Conservation (phyloP, 2,329 filamentous ascomycete genomes). For the Elsinoe perseae region DNA sequence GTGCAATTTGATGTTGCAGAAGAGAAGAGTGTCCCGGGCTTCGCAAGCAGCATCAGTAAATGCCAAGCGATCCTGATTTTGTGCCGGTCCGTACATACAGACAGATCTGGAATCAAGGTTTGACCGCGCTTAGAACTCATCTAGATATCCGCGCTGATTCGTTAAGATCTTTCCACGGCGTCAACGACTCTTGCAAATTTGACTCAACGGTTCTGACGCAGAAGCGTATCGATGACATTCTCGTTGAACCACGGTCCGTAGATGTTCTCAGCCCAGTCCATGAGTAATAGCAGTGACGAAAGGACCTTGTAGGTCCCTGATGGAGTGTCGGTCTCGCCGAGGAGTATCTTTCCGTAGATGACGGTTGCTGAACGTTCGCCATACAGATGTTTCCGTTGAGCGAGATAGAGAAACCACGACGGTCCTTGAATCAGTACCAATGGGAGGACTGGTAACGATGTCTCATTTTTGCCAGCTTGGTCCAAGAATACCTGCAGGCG, state of each 20-base stretch:
- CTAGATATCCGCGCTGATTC: too few species aligned
- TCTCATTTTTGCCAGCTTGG: neutral
- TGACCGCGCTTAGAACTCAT: too few species aligned
- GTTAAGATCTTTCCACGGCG: too few species aligned
- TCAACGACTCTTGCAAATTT: too few species aligned
- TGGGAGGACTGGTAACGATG: constrained; percentile 13
- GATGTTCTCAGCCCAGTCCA: constrained; percentile 16
- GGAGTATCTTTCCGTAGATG: constrained; percentile 14
- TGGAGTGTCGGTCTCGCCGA: constrained; percentile 14
- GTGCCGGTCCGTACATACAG: too few species aligned
- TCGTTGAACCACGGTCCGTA: constrained; percentile 15
- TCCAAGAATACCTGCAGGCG: constrained; percentile 7
- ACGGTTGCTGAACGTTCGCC: neutral
- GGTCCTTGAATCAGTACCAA: constrained; percentile 15
- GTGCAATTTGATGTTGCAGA: too few species aligned
- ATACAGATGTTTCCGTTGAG: constrained; percentile 3
- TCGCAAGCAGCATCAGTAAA: too few species aligned
- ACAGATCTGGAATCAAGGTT: too few species aligned
- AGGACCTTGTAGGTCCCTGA: constrained; percentile 13
- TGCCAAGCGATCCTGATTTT: too few species aligned
- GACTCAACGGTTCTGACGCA: too few species aligned
- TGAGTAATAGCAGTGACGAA: constrained; percentile 14
- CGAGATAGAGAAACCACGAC: constrained; percentile 11
- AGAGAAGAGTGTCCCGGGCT: too few species aligned
- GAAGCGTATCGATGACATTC: neutral